Base-by-base conservation (phyloP, 2,329 filamentous ascomycete genomes). In the Phoma sp. region DNA sequence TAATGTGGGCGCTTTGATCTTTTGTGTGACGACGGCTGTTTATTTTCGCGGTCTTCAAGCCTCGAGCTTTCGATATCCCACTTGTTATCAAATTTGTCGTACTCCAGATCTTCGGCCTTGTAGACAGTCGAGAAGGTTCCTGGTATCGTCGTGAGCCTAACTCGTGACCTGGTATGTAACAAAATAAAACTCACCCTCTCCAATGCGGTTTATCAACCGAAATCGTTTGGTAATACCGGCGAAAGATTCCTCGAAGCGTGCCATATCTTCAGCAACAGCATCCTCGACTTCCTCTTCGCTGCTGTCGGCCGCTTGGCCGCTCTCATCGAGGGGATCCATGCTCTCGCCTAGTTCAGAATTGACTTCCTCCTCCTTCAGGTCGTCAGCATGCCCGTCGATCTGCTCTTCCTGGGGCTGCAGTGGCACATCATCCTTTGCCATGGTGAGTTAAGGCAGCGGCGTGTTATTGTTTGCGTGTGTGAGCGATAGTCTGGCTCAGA, bases 51-150 rank as follows among this genome's bases (percentile, higher is more conserved):
- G 1, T 29, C 27, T 29, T 29, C 27, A 6, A 29, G 27, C 9
- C 27, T 29, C 27, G 27, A 29, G 27, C 6, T 9, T 40, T 84
- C 82, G 35, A 89, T 74, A 69, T 98, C 93, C 92, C 93, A 98
- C 60, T 88, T 84, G 71, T 97, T 97, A 59, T 89, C 80, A 75
- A 91, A 96, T 55, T 83, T 80, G 60, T 95, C 85, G 73, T 97
- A 96, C 51, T 89, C 82, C 24, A 98, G 78, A 72, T 99, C 95
- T 75, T 98, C 92, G 18, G 96, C 95, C 75, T 99, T 99, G 82
- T 99, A 99, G 10, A 99, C 95, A 2, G 95, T 98, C 0, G 95
- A 98, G 73, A 99, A 99, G 1, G 95, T 99, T 53, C 95, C 92
- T 96, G 55, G 56, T 36, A 38, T 41, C 49, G 57, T 52, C 50